Evolutionary conservation across 148 eudicot species (phyloP), one percentile per base, ranked within the genome.

Genomic region (Chenopodium formosanum): DNA sequence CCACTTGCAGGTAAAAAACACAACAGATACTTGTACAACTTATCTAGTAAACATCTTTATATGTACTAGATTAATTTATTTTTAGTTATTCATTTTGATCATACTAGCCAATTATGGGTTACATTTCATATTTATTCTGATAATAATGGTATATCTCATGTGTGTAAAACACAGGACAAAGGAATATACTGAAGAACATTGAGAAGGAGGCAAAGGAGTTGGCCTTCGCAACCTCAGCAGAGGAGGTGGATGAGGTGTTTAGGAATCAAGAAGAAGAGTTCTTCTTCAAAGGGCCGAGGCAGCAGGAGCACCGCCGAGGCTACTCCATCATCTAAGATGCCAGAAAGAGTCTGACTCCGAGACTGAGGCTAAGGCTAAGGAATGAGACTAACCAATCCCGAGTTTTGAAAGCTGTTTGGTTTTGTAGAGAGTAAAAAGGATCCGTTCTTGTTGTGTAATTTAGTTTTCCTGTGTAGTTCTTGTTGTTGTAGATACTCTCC

Each of bases 121-220:
- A 34, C 40, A 34, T 34, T 34, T 34, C 40, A 34, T 34, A 34
- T 34, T 3, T 34, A 34, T 34, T 34, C 40, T 34, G 40, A 34
- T 31, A 66, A 12, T 23, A 37, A 40, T 46, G 32, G 23, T 73
- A 19, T 11, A 10, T 9, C 4, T 20, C 27, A 23, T 73, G 1
- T 13, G 4, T 47, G 76, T 12, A 1, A 1, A 17, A 74, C 87
- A 89, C 87, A 89, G 97, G 97, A 48, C 83, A 78, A 78, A 87
- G 80, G 84, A 91, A 87, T 82, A 83, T 95, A 74, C 22, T 90
- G 69, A 89, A 74, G 75, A 91, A 90, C 27, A 71, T 91, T 11
- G 92, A 94, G 84, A 87, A 67, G 60, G 94, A 89, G 34, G 99
- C 98, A 0, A 90, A 89, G 83, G 92, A 91, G 88, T 70, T 95